phyloP scores from a whole-genome alignment of 2,329 filamentous ascomycete genomes.

The Beauveria brongniartii region DNA sequence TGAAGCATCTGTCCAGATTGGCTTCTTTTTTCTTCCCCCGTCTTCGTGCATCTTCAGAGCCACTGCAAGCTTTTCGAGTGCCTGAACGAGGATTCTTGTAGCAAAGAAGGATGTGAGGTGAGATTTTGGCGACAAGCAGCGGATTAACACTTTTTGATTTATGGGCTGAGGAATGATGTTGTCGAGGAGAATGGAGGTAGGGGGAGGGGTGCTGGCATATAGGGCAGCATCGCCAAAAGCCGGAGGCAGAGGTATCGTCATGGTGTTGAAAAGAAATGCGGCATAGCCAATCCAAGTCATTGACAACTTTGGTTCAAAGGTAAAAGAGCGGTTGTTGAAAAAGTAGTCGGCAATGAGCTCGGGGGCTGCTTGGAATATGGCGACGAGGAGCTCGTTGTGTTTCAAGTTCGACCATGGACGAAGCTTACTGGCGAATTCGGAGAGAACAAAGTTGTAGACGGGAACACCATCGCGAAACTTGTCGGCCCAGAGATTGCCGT shows the following conservation, averaged over 20 bases:
- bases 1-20: slow-evolving; percentile 62
- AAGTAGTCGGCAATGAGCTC: slow-evolving; percentile 89
- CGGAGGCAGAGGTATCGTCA: slow-evolving; percentile 64
- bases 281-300: slow-evolving; percentile 94
- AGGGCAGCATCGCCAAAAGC: slow-evolving; percentile 60
- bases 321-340: slow-evolving; percentile 67
- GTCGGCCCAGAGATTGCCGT: slow-evolving; percentile 62
- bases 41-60: slow-evolving; percentile 55
- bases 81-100: slow-evolving; percentile 66
- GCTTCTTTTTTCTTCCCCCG: slow-evolving; percentile 26
- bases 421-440: slow-evolving; percentile 69
- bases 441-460: slow-evolving; percentile 71
- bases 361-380: slow-evolving; percentile 73
- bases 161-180: slow-evolving; percentile 79
- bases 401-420: slow-evolving; percentile 74
- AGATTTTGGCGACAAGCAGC: slow-evolving; percentile 70
- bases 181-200: slow-evolving; percentile 70
- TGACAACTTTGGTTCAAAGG: slow-evolving; percentile 84
- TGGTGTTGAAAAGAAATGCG: slow-evolving; percentile 74
- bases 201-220: slow-evolving; percentile 63
- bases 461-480: slow-evolving; percentile 58
- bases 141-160: slow-evolving; percentile 67
- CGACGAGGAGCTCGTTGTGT: slow-evolving; percentile 73
- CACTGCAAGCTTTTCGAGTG: slow-evolving; percentile 67
- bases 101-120: slow-evolving; percentile 79